Evolutionary conservation across 1,139 yeast species (phyloP).

Genomic region (Saccharomyces pastorianus): DNA sequence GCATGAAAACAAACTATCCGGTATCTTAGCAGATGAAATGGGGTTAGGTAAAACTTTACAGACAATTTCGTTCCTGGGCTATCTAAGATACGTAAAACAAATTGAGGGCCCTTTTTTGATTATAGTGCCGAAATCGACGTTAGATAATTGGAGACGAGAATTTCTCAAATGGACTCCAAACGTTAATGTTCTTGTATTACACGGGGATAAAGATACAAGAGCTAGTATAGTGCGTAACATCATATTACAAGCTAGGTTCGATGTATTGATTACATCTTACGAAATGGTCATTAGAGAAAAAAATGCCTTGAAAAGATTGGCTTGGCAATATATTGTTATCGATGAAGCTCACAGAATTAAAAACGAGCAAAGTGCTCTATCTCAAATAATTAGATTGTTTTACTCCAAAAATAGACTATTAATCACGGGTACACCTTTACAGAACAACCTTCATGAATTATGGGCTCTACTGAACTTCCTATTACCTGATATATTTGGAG

Average conservation of each 20-base stretch:
- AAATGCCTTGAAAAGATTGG: conserved; percentile 51
- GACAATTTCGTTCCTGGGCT: conserved; percentile 77
- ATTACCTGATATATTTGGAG: conserved; percentile 71
- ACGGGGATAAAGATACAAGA: conserved; percentile 67
- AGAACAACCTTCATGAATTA: conserved; percentile 67
- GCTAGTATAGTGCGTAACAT: conserved; percentile 42
- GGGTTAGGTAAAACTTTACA: conserved; percentile 95
- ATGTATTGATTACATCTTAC: conserved; percentile 64
- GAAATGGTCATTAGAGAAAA: conserved; percentile 74
- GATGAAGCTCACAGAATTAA: conserved; percentile 81
- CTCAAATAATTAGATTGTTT: conserved; percentile 68
- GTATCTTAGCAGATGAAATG: conserved; percentile 97
- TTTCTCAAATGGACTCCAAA: conserved; percentile 76
- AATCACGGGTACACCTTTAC: conserved; percentile 77
- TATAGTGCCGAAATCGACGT: conserved; percentile 69
- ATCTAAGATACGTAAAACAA: conserved; percentile 50
- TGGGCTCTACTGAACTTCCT: conserved; percentile 75
- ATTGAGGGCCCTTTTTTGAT: conserved; percentile 68
- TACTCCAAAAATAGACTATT: conserved; percentile 61
- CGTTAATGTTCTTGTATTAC: conserved; percentile 56
- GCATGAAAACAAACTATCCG: conserved; percentile 77
- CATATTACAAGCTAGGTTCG: conserved; percentile 57
- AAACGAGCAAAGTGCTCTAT: conserved; percentile 64
- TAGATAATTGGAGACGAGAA: conserved; percentile 75
- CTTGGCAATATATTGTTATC: conserved; percentile 67